These are phyloP conservation scores for Periglandula ipomoeae DNA, from an alignment of 2,329 filamentous ascomycete species.

Conservation along the genomic window DNA sequence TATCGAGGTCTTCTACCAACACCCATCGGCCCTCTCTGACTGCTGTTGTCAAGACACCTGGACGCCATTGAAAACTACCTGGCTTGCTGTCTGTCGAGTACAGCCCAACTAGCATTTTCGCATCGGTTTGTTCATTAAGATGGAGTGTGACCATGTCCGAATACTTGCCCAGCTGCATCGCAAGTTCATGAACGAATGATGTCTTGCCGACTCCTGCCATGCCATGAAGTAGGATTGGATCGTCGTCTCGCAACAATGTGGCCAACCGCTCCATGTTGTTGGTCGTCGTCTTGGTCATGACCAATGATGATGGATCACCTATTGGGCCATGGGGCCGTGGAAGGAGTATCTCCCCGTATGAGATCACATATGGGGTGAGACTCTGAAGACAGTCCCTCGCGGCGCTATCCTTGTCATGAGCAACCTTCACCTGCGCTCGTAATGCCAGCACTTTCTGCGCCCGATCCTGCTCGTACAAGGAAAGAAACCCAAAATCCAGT, in stretches of 20 bases:
- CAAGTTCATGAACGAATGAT: slow-evolving; percentile 71
- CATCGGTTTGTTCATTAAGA: slow-evolving; percentile 95
- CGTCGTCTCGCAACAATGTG: slow-evolving; percentile 52
- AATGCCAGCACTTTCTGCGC: slow-evolving; percentile 35
- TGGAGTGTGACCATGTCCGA: slow-evolving; percentile 86
- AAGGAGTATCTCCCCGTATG: slow-evolving; percentile 58
- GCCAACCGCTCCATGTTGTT: slow-evolving; percentile 65
- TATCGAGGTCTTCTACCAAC: slow-evolving; percentile 90
- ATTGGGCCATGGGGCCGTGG: slow-evolving; percentile 49
- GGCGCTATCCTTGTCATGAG: slow-evolving; percentile 8
- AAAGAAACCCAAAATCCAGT: slow-evolving; percentile 71
- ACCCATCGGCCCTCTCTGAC: slow-evolving; percentile 94
- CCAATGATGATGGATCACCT: slow-evolving; percentile 39
- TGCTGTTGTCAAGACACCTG: slow-evolving; percentile 87
- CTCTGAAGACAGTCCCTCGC: slow-evolving; percentile 23
- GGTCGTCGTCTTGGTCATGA: slow-evolving; percentile 64
- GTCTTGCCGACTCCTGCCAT: slow-evolving; percentile 87
- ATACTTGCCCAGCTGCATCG: slow-evolving; percentile 68
- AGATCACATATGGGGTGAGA: slow-evolving; percentile 52
- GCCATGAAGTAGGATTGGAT: slow-evolving; percentile 74
- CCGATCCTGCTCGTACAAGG: slow-evolving; percentile 47
- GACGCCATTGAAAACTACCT: slow-evolving; percentile 84
- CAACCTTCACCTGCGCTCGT: slow-evolving; percentile 27
- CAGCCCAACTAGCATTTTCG: slow-evolving; percentile 89
- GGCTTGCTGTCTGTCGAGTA: slow-evolving; percentile 85